A percentile compares a stretch with the other conserved stretches of the same genome.
These are phyloP conservation scores for Magnaporthales sp. DNA, from an alignment of 2,329 filamentous ascomycete genomes.

Conservation along the genomic window DNA sequence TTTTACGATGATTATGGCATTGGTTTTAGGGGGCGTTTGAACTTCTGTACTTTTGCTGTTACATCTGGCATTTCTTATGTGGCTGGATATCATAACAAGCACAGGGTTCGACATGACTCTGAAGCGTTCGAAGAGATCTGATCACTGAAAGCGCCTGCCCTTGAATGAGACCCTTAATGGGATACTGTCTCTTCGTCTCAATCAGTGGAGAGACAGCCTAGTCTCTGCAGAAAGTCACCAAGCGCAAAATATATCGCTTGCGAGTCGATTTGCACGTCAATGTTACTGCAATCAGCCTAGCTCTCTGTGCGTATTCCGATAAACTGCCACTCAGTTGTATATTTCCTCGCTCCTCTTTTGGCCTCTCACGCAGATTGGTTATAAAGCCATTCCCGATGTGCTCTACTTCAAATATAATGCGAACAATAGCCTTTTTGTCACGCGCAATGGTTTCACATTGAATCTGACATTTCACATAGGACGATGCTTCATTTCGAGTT, in stretches of 20 bases:
- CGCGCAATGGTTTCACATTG: background rate
- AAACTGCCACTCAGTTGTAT: background rate
- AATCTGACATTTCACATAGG: background rate
- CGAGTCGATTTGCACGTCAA: background rate
- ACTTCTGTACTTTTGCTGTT: background rate
- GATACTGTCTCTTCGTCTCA: background rate
- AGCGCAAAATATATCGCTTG: background rate
- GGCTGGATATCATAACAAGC: background rate
- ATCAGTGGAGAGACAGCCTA: background rate
- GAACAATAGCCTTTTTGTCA: background rate
- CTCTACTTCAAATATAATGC: background rate
- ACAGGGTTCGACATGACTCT: background rate
- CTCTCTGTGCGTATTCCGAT: background rate
- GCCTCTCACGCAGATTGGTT: background rate
- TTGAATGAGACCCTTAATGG: background rate
- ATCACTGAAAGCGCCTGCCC: background rate
- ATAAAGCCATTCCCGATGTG: background rate
- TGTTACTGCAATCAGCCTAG: background rate
- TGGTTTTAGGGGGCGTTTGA: background rate
- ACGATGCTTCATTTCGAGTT: constrained; percentile 3
- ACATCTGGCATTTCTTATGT: background rate
- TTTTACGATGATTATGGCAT: background rate
- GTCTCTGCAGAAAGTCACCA: background rate
- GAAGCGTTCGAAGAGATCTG: background rate
- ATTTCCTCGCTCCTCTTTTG: background rate